Evolutionary conservation across 208 protist species (phyloP).

Genomic region (Trypanosoma vivax): DNA sequence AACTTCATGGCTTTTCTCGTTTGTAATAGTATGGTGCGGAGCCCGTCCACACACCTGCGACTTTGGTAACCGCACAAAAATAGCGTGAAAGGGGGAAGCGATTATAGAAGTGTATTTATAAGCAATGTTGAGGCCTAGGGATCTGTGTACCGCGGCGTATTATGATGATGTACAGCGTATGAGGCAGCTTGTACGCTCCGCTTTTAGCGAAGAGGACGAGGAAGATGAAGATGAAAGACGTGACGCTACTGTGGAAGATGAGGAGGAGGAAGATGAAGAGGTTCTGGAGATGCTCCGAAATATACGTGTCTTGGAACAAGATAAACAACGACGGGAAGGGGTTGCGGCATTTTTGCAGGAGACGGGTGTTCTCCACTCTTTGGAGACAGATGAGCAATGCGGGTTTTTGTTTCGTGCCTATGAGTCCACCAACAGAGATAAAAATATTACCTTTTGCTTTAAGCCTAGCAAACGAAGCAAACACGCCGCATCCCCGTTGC

Average conservation of each 20-base stretch:
- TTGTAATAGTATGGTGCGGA: too few relatives aligned
- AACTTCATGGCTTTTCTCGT: too few relatives aligned
- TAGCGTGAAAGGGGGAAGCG: too few relatives aligned
- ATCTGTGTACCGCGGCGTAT: slow-evolving; percentile 65
- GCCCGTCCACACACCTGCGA: too few relatives aligned
- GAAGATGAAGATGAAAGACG: slow-evolving; percentile 14
- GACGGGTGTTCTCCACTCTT: slow-evolving; percentile 1
- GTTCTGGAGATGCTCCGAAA: slow-evolving; percentile 10
- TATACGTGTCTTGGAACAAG: neutral
- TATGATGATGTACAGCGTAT: slow-evolving; percentile 57
- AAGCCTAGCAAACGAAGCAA: slow-evolving; percentile 52
- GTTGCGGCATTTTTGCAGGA: slow-evolving; percentile 10
- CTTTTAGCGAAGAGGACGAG: slow-evolving; percentile 16
- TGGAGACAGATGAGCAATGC: slow-evolving; percentile 18
- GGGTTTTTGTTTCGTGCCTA: slow-evolving; percentile 19
- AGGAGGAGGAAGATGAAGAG: slow-evolving; percentile 27
- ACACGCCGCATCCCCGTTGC: slow-evolving; percentile 51
- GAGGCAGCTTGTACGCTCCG: slow-evolving; percentile 34
- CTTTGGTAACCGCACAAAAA: too few relatives aligned
- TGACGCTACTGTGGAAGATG: slow-evolving; percentile 9
- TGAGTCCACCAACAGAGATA: neutral
- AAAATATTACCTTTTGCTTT: slow-evolving; percentile 27
- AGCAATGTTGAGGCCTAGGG: slow-evolving; percentile 34
- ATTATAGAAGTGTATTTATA: too few relatives aligned
- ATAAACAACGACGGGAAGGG: slow-evolving; percentile 1